Evolutionary conservation across 805 yeast species (phyloP).

Genomic region (Yarrowia divulgata): DNA sequence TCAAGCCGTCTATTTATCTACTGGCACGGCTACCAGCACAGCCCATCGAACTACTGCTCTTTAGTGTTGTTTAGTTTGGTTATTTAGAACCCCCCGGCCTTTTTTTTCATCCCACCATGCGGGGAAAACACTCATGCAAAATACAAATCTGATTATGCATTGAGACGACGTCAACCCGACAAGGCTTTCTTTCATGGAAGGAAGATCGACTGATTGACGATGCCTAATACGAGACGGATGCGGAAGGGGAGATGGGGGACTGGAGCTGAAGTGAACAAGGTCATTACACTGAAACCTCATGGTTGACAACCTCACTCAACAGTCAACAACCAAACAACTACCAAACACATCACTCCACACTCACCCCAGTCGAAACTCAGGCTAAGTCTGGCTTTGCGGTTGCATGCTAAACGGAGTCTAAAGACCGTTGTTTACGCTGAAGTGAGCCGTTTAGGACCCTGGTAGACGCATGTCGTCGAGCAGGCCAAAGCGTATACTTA

Average conservation of each 20-base stretch:
- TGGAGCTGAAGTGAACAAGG: too few relatives aligned
- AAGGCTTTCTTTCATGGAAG: not conserved
- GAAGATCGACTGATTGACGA: conserved; percentile 13
- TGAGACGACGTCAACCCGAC: not conserved
- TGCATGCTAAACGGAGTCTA: conserved; percentile 8
- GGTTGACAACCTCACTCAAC: not conserved
- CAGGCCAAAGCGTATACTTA: not conserved
- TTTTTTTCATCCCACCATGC: not conserved
- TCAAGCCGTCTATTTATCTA: not conserved
- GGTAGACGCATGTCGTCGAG: conserved; percentile 11
- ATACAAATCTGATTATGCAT: conserved; percentile 5
- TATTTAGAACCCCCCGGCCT: not conserved
- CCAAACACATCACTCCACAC: not conserved
- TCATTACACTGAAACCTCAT: too few relatives aligned
- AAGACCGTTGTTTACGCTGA: not conserved
- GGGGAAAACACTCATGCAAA: conserved; percentile 13
- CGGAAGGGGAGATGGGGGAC: not conserved
- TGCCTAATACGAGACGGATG: not conserved
- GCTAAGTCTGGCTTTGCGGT: conserved; percentile 1
- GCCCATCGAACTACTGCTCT: not conserved
- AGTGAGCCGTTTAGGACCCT: conserved; percentile 9
- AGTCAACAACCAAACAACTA: too few relatives aligned
- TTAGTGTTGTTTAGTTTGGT: not conserved
- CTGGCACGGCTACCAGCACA: not conserved
- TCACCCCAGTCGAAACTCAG: not conserved